Evolutionary conservation across 192 early-diverging fungal genomes (phyloP).

Genomic region (Podochytrium sp.): DNA sequence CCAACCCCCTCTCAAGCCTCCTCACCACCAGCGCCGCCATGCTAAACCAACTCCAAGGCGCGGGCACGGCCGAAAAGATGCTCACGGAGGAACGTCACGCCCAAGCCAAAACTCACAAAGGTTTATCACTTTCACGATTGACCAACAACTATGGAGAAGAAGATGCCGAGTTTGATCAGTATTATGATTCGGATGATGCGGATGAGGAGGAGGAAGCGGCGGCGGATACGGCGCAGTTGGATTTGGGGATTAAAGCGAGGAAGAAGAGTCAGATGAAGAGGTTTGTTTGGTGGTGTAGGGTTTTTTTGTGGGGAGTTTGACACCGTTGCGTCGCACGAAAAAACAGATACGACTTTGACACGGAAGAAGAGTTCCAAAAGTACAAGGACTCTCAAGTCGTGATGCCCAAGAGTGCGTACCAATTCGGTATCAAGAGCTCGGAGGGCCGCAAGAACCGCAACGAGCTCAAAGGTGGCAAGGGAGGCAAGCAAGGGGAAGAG

Average conservation of each 20-base stretch:
- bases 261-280: slow-evolving; percentile 70
- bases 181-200: slow-evolving; percentile 45
- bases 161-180: slow-evolving; percentile 51
- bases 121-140: slow-evolving; percentile 5
- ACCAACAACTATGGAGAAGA: slow-evolving; percentile 36
- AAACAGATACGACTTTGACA: slow-evolving; percentile 79
- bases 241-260: slow-evolving; percentile 72
- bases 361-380: slow-evolving; percentile 72
- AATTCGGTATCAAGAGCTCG: slow-evolving; percentile 74
- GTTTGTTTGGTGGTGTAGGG: too few relatives aligned
- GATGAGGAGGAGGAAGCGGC: slow-evolving; percentile 36
- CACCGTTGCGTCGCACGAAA: too few relatives aligned
- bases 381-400: slow-evolving; percentile 76
- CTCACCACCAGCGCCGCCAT: slow-evolving; percentile 31
- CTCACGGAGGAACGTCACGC: background rate
- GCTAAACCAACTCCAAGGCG: slow-evolving; percentile 32
- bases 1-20: background rate
- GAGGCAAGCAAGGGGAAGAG: slow-evolving; percentile 23
- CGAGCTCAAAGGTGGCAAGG: slow-evolving; percentile 38
- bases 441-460: slow-evolving; percentile 58
- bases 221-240: slow-evolving; percentile 54
- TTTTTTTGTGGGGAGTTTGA: too few relatives aligned
- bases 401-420: slow-evolving; percentile 75
- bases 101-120: slow-evolving; percentile 12
- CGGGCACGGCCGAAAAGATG: slow-evolving; percentile 31